Evolutionary conservation across 176 grass and related monocot genomes (phyloP).

Genomic region (Themeda triandra): DNA sequence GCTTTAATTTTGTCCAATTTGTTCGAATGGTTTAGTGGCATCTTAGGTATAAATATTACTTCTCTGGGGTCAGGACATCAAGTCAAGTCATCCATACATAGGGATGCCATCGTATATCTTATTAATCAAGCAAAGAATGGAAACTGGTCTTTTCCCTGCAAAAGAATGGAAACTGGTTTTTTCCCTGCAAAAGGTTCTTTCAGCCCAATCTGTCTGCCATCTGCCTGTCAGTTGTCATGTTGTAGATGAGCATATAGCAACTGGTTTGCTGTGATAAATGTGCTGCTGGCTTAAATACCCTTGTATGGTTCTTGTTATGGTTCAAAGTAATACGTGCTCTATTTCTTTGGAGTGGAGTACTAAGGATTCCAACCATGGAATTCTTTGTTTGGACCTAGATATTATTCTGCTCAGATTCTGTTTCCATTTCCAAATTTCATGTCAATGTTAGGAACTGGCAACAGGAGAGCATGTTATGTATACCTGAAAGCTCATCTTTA

Average conservation of each 20-base stretch:
- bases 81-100: neutral
- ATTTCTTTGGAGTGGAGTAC: neutral
- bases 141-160: neutral
- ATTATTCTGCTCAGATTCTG: neutral
- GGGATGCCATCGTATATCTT: neutral
- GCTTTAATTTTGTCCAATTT: neutral
- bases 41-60: neutral
- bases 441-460: neutral
- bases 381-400: neutral
- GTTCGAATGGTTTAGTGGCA: neutral
- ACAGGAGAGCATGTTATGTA: neutral
- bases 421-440: neutral
- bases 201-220: neutral
- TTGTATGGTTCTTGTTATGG: neutral
- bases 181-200: neutral
- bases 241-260: neutral
- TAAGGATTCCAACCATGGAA: neutral
- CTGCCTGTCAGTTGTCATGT: neutral
- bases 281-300: neutral
- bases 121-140: neutral
- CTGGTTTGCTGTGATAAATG: neutral
- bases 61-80: neutral
- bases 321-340: neutral
- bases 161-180: neutral
- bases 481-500: slow-evolving; percentile 10